Conservation (phyloP, 257 asterid genomes). For the Salvia rosmarinus region DNA sequence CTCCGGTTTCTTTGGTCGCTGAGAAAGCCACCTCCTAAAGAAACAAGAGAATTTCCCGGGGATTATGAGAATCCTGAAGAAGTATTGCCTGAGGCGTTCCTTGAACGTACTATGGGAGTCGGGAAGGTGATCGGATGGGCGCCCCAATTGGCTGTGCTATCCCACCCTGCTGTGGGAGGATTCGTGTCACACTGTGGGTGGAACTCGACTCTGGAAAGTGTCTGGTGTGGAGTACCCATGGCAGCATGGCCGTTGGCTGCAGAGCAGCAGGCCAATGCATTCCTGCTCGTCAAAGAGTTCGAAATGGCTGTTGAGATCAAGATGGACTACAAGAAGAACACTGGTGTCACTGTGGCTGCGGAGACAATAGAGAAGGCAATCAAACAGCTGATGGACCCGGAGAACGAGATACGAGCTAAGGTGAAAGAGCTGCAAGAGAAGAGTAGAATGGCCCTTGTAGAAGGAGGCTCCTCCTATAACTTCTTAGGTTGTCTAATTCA, state of each 20-base stretch:
- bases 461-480: constrained; percentile 40
- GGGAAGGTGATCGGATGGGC: constrained; percentile 60
- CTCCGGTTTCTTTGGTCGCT: constrained; percentile 46
- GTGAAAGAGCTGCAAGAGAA: constrained; percentile 23
- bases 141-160: constrained; percentile 36
- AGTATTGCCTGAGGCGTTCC: constrained; percentile 42
- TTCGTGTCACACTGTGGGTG: constrained; percentile 50
- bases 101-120: constrained; percentile 20
- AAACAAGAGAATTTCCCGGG: constrained; percentile 2
- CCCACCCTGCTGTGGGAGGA: constrained; percentile 52
- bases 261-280: constrained; percentile 49
- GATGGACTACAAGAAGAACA: constrained; percentile 34
- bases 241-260: constrained; percentile 47
- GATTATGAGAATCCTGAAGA: constrained; percentile 32
- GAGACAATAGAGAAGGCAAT: constrained; percentile 32
- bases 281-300: constrained; percentile 41
- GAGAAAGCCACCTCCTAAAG: constrained; percentile 40
- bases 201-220: constrained; percentile 33
- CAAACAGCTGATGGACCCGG: constrained; percentile 31
- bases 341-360: constrained; percentile 23
- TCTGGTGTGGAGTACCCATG: constrained; percentile 53
- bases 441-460: constrained; percentile 21
- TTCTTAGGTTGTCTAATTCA: constrained; percentile 23
- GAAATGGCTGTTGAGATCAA: constrained; percentile 43
- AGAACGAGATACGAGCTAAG: constrained; percentile 26